Evolutionary conservation across 192 early-diverging fungal genomes (phyloP), one percentile per base, ranked within the genome.

Genomic region (Coemansia sp.): DNA sequence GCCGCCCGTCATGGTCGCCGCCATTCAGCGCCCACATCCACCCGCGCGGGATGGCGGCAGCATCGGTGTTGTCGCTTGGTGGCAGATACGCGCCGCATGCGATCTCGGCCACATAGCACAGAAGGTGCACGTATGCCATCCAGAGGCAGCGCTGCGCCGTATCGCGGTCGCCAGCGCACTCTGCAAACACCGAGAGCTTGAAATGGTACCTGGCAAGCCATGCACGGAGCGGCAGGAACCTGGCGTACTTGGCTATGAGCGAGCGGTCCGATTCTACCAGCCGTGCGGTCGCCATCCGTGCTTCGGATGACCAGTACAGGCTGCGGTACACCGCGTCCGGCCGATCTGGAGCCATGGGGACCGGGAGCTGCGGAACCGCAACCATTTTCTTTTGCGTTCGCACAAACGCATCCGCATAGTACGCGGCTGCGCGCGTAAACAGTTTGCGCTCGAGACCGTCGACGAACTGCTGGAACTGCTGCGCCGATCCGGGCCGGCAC

Each of bases 121-220:
- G 12, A 2, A 76, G 46, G 20, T 82, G 74, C 20, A 56, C 12
- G 44, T 82, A 82, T 2, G 71, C 64, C 43, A 82, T 33, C 79
- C 79, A 82, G 60, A 70, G 48, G 45, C 74, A 73, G 16, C 75
- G 66, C 46, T 73, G 74, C 15, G 79, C 79, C 0, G 69, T 73
- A 26, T 71, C 79, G 44, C 70, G 67, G 58, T 76, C 79, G 30
- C 74, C 74, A 1, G 53, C 46, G 23, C 74, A 72, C 64, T 82
- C 79, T 10, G 79, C 74, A 44, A 68, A 67, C 30, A 75, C 45
- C 15, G 66, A 63, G 58, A 76, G 21, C 58, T 82, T 82, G 58
- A 71, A 76, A 21, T 82, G 71, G 43, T 82, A 82, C 49, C 79
- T 62, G 34, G 30, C 71, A n/a, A 77, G 71, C 79, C 75, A 82